These are phyloP conservation scores for Dendrocalamus latiflorus DNA, from an alignment of 202 grass and related monocot genomes.

Conservation along the genomic window DNA sequence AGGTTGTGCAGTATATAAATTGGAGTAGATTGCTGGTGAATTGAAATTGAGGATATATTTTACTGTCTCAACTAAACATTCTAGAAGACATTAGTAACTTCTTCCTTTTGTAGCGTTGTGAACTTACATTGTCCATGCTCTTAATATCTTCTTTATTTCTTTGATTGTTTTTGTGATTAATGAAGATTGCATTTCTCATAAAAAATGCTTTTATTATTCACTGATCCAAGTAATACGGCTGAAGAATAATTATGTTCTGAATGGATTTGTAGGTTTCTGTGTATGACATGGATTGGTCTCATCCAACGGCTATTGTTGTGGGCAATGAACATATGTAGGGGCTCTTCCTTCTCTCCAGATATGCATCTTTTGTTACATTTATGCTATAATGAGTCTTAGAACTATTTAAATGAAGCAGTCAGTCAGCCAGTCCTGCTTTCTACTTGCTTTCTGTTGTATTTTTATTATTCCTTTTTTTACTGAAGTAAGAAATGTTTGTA, in stretches of 20 bases:
- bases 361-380: background rate
- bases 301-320: slow-evolving; percentile 87
- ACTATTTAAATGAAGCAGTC: slow-evolving; percentile 1
- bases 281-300: slow-evolving; percentile 98
- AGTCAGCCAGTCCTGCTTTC: background rate
- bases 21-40: background rate
- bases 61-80: background rate
- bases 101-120: background rate
- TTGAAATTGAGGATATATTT: background rate
- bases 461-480: background rate
- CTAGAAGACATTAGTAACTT: background rate
- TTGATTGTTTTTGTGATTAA: background rate
- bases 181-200: background rate
- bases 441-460: background rate
- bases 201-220: slow-evolving; percentile 11
- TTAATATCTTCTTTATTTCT: background rate
- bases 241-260: slow-evolving; percentile 21
- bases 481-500: background rate
- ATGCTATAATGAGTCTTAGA: background rate
- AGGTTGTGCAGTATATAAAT: background rate
- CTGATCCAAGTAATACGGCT: background rate
- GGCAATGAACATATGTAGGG: slow-evolving; percentile 85
- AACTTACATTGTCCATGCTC: background rate
- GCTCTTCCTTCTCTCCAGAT: background rate
- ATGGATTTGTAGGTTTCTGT: slow-evolving; percentile 64